A percentile compares a stretch with the other conserved stretches of the same genome.
phyloP scores from a whole-genome alignment of 2,329 filamentous ascomycete genomes.

The Scedosporium aurantiacum region DNA sequence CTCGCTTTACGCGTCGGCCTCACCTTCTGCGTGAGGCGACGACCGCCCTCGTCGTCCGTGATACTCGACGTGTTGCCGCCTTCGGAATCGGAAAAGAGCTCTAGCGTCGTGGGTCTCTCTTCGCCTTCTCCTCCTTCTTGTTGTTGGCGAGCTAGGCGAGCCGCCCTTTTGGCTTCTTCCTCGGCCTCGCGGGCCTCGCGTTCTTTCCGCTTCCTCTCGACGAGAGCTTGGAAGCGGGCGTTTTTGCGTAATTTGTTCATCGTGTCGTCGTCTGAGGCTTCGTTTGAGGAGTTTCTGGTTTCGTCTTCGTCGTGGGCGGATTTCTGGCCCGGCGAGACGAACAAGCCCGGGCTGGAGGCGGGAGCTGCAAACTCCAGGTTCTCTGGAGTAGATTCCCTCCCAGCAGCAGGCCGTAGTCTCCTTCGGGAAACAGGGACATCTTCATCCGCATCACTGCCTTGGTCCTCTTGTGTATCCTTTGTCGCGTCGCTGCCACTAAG shows the following conservation, averaged over 20 bases:
- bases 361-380: slow-evolving; percentile 11
- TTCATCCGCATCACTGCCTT: slow-evolving; percentile 27
- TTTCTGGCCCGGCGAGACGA: slow-evolving; percentile 38
- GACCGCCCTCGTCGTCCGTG: slow-evolving; percentile 49
- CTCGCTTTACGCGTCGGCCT: slow-evolving; percentile 74
- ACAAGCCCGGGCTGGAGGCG: slow-evolving; percentile 34
- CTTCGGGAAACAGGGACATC: slow-evolving; percentile 28
- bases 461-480: slow-evolving; percentile 18
- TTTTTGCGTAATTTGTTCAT: slow-evolving; percentile 33
- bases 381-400: slow-evolving; percentile 23
- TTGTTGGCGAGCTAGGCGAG: slow-evolving; percentile 32
- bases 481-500: slow-evolving; percentile 14
- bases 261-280: slow-evolving; percentile 27
- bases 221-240: slow-evolving; percentile 57
- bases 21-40: slow-evolving; percentile 55
- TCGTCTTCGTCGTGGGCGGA: slow-evolving; percentile 15
- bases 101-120: background rate
- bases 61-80: slow-evolving; percentile 33
- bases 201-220: slow-evolving; percentile 63
- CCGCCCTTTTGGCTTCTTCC: slow-evolving; percentile 25
- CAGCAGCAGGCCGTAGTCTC: slow-evolving; percentile 25
- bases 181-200: slow-evolving; percentile 55
- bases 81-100: slow-evolving; percentile 23
- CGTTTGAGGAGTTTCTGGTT: background rate
- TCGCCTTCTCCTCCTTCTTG: slow-evolving; percentile 12